Conservation (phyloP, 1,139 yeast genomes). For the Debaryomyces robertsiae region DNA sequence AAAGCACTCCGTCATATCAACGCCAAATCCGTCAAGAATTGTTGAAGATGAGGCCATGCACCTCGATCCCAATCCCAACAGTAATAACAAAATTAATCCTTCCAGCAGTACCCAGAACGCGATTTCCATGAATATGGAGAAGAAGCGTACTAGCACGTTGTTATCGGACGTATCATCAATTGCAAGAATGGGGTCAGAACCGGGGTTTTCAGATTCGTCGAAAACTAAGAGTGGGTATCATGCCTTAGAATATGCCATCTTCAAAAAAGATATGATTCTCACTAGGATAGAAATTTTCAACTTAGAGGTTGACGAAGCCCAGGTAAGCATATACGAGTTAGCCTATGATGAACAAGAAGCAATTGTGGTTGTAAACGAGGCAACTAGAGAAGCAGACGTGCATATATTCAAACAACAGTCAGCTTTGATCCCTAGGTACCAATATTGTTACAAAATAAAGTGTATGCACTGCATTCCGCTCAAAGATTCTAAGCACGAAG, state of each 20-base stretch:
- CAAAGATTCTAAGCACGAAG: conserved; percentile 34
- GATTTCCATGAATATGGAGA: conserved; percentile 46
- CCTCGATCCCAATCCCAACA: conserved; percentile 17
- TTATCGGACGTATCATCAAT: conserved; percentile 58
- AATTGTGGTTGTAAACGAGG: conserved; percentile 45
- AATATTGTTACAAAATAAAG: conserved; percentile 34
- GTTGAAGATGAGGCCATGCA: conserved; percentile 41
- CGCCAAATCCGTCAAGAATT: conserved; percentile 47
- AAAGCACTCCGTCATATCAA: conserved; percentile 33
- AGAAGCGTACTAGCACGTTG: conserved; percentile 55
- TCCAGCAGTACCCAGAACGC: conserved; percentile 16
- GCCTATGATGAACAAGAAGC: conserved; percentile 60
- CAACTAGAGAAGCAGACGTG: conserved; percentile 43
- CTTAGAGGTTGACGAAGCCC: conserved; percentile 28
- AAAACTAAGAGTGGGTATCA: conserved; percentile 20
- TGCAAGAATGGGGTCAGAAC: conserved; percentile 60
- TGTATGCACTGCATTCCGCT: conserved; percentile 49
- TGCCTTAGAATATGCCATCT: conserved; percentile 28
- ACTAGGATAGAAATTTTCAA: conserved; percentile 57
- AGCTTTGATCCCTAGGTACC: conserved; percentile 36
- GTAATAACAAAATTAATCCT: conserved; percentile 3
- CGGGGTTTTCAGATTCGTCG: conserved; percentile 32
- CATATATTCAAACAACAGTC: conserved; percentile 50
- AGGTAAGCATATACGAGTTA: conserved; percentile 47
- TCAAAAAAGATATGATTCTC: conserved; percentile 67